Evolutionary conservation across 2,329 filamentous ascomycete genomes (phyloP).

Genomic region (Xylaria sp.): DNA sequence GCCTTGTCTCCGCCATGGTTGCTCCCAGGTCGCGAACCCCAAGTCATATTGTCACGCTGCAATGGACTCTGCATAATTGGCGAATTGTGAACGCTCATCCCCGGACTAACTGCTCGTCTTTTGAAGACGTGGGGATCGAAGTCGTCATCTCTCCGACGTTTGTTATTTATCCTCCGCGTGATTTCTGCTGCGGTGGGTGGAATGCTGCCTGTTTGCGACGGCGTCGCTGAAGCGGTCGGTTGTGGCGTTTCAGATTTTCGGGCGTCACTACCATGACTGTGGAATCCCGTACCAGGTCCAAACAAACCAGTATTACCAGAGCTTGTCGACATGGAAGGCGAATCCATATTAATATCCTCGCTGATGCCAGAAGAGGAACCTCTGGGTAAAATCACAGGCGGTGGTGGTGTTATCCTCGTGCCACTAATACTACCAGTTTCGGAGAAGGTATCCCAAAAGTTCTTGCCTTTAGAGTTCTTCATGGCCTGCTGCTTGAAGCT

Average conservation of each 20-base stretch:
- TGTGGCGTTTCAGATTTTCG: conserved; percentile 53
- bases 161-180: conserved; percentile 79
- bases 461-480: conserved; percentile 74
- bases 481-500: conserved; percentile 80
- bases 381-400: conserved; percentile 70
- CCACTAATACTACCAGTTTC: conserved; percentile 67
- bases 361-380: conserved; percentile 70
- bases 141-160: conserved; percentile 89
- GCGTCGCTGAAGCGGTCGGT: conserved; percentile 46
- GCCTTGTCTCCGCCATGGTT: conserved; percentile 63
- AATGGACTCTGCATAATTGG: conserved; percentile 87
- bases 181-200: conserved; percentile 77
- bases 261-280: conserved; percentile 43
- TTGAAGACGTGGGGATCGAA: conserved; percentile 91
- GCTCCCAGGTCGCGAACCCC: conserved; percentile 76
- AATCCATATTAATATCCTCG: conserved; percentile 79
- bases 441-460: conserved; percentile 83
- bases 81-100: conserved; percentile 90
- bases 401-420: conserved; percentile 62
- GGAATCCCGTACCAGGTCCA: conserved; percentile 48
- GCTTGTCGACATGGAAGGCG: conserved; percentile 60
- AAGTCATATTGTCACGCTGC: conserved; percentile 74
- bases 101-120: conserved; percentile 88
- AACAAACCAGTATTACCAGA: conserved; percentile 49
- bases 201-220: conserved; percentile 49